phyloP scores from a whole-genome alignment of 345 rosid species.

The Populus davidiana region DNA sequence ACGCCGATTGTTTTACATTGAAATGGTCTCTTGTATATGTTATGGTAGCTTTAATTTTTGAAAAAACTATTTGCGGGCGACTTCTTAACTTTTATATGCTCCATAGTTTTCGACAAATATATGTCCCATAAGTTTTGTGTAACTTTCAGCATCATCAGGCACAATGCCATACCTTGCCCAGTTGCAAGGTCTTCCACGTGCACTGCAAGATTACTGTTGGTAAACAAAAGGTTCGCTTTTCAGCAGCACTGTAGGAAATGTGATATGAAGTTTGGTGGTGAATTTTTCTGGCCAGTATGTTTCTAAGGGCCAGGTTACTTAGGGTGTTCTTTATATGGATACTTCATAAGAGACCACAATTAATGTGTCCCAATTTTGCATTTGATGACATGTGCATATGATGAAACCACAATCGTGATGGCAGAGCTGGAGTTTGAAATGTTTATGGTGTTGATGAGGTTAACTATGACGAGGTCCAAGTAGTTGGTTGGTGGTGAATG shows the following conservation, averaged over 20 bases:
- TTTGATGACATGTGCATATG: neutral
- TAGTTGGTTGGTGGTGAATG: neutral
- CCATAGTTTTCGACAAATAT: neutral
- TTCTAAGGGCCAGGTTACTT: neutral
- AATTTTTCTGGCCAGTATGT: neutral
- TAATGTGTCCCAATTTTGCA: neutral
- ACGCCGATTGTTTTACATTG: neutral
- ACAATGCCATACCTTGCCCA: neutral
- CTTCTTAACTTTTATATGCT: neutral
- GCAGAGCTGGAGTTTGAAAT: neutral
- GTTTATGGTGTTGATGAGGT: neutral
- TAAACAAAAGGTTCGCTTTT: neutral
- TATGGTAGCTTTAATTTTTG: neutral
- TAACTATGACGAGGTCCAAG: neutral
- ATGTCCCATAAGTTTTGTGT: neutral
- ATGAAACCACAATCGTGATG: neutral
- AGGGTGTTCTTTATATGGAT: conserved; percentile 1
- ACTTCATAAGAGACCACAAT: neutral
- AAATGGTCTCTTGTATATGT: neutral
- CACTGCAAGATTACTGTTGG: neutral
- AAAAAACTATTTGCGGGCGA: too few species aligned
- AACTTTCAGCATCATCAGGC: neutral
- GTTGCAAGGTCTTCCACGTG: neutral
- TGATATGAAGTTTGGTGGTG: neutral
- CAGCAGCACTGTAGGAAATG: neutral